Conservation (phyloP, 2,329 filamentous ascomycete species). For the Aspergillus sclerotialis region DNA sequence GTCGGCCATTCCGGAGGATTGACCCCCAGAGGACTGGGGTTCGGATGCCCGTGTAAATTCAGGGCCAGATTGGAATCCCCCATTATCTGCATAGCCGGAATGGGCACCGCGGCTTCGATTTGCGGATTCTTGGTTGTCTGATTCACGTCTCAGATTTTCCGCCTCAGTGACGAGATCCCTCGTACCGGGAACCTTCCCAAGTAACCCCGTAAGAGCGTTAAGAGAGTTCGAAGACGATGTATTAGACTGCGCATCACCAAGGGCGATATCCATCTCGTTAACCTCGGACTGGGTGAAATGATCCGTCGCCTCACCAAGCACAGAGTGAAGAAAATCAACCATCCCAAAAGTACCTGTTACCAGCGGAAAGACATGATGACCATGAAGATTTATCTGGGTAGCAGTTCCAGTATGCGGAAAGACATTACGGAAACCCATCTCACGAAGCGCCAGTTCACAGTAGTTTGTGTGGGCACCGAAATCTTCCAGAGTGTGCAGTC, state of each 20-base stretch:
- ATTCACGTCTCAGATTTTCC: conserved; percentile 52
- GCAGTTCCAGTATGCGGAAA: conserved; percentile 66
- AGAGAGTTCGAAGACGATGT: conserved; percentile 34
- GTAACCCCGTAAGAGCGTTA: conserved; percentile 61
- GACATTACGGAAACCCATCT: conserved; percentile 61
- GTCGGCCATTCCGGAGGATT: conserved; percentile 65
- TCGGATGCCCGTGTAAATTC: conserved; percentile 33
- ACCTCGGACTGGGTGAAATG: conserved; percentile 81
- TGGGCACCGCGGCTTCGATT: conserved; percentile 39
- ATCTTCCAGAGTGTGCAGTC: conserved; percentile 75
- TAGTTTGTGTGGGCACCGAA: conserved; percentile 75
- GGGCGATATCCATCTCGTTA: conserved; percentile 68
- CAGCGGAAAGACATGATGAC: conserved; percentile 63
- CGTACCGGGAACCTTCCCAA: conserved; percentile 70
- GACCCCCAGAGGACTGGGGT: conserved; percentile 39
- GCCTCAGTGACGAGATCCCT: conserved; percentile 62
- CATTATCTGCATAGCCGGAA: conserved; percentile 19
- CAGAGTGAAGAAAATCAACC: conserved; percentile 78
- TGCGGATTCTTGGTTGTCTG: conserved; percentile 57
- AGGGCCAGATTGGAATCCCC: conserved; percentile 12
- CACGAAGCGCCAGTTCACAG: conserved; percentile 67
- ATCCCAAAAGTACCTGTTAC: conserved; percentile 69
- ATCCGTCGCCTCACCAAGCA: conserved; percentile 68
- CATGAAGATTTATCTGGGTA: conserved; percentile 59
- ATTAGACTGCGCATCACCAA: conserved; percentile 59